These are phyloP conservation scores for Passalora sequoiae DNA, from an alignment of 2,329 filamentous ascomycete species.

Conservation along the genomic window DNA sequence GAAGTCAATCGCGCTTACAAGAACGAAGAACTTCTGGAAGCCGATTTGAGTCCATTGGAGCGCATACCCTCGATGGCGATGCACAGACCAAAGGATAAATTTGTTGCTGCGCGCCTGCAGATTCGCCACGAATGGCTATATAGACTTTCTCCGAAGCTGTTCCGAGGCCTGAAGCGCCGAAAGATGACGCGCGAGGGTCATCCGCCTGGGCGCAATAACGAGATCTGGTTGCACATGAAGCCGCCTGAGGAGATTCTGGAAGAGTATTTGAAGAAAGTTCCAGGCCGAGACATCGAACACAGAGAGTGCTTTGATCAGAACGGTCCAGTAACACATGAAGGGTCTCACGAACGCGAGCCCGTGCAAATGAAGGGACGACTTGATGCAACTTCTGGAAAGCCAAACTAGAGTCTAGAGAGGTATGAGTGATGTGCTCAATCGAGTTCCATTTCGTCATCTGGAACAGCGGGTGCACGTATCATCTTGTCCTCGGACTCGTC, in stretches of 20 bases:
- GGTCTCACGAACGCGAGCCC: neutral
- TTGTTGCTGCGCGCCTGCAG: slow-evolving; percentile 53
- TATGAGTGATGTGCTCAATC: slow-evolving; percentile 7
- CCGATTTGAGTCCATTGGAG: slow-evolving; percentile 34
- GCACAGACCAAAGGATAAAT: slow-evolving; percentile 54
- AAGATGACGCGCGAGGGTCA: slow-evolving; percentile 37
- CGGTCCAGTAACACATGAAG: slow-evolving; percentile 1
- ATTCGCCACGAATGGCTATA: slow-evolving; percentile 55
- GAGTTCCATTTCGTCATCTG: slow-evolving; percentile 7
- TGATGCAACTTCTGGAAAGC: too few relatives aligned
- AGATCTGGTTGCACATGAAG: slow-evolving; percentile 52
- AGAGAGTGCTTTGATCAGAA: slow-evolving; percentile 4
- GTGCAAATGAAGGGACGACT: slow-evolving; percentile 1
- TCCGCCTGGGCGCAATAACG: slow-evolving; percentile 36
- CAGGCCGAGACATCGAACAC: slow-evolving; percentile 6
- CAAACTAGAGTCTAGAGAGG: too few relatives aligned
- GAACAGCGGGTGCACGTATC: neutral
- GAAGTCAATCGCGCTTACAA: slow-evolving; percentile 49
- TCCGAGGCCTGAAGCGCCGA: slow-evolving; percentile 36
- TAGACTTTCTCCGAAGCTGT: slow-evolving; percentile 44
- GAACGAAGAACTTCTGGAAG: slow-evolving; percentile 47
- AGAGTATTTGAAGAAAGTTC: slow-evolving; percentile 15
- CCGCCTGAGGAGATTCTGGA: slow-evolving; percentile 28
- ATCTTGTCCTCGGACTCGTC: slow-evolving; percentile 6
- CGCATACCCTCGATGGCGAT: slow-evolving; percentile 44